Evolutionary conservation across 495 filamentous ascomycete genomes (phyloP).

Genomic region (Hypoxylon cercidicola): DNA sequence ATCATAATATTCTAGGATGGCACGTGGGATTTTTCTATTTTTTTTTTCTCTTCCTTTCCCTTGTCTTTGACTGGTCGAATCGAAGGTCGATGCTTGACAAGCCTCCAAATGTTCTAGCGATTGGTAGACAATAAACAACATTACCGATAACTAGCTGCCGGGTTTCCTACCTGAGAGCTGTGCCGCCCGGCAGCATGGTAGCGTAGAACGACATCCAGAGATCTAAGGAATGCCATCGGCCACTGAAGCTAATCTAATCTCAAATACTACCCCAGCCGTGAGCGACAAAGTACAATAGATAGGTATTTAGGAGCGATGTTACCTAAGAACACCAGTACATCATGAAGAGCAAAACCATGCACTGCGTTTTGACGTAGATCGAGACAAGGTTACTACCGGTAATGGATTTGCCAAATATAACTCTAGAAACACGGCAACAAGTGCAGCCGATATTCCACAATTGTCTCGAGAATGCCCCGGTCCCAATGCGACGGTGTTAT

Average conservation of each 20-base stretch:
- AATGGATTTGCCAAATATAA: conserved; percentile 14
- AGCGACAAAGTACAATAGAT: background rate
- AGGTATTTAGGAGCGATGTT: background rate
- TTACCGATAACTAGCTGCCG: conserved; percentile 24
- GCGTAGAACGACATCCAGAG: conserved; percentile 17
- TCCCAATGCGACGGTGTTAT: background rate
- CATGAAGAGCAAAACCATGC: conserved; percentile 11
- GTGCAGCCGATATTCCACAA: conserved; percentile 4
- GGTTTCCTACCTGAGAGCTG: conserved; percentile 40
- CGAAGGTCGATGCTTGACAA: conserved; percentile 10
- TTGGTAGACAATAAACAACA: conserved; percentile 4
- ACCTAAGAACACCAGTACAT: conserved; percentile 4
- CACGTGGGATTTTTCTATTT: conserved; percentile 17
- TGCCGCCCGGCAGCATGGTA: conserved; percentile 30
- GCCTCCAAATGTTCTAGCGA: conserved; percentile 10
- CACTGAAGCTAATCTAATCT: conserved; percentile 10
- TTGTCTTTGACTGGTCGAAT: conserved; percentile 7
- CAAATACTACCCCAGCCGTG: conserved; percentile 12
- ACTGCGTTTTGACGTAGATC: background rate
- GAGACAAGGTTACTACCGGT: conserved; percentile 1
- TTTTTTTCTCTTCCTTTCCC: background rate
- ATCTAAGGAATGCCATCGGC: conserved; percentile 20
- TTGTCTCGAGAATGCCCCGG: conserved; percentile 19
- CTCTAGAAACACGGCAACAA: background rate
- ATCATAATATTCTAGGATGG: conserved; percentile 1